Conservation (phyloP, 257 asterid genomes). For the Nicotiana attenuata region DNA sequence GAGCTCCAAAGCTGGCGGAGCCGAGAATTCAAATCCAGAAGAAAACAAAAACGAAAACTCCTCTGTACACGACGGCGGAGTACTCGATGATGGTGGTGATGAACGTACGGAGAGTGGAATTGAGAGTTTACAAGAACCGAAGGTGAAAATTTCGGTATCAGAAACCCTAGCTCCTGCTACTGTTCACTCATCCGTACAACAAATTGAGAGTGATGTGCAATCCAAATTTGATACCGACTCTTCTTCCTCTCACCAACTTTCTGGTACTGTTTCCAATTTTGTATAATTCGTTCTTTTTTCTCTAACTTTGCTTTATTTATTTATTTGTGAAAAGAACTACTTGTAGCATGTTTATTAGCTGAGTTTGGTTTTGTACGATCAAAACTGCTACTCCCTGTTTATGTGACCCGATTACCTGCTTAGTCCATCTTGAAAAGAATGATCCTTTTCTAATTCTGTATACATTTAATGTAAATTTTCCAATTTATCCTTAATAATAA, state of each 20-base stretch:
- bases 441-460: too few species aligned
- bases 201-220: neutral
- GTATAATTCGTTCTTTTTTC: neutral
- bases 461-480: too few species aligned
- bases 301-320: fast-evolving
- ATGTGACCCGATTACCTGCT: too few species aligned
- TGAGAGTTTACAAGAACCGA: neutral
- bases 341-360: neutral
- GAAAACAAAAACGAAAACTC: neutral
- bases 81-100: neutral
- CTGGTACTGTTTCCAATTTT: conserved; percentile 3
- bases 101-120: neutral
- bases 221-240: neutral
- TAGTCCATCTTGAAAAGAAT: too few species aligned
- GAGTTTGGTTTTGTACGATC: neutral
- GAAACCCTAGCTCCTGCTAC: neutral
- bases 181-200: neutral
- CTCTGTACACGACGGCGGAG: neutral
- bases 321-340: neutral
- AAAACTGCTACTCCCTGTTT: too few species aligned
- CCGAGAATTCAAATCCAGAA: neutral
- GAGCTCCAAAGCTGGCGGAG: neutral
- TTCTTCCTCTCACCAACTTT: conserved; percentile 4
- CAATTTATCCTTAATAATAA: too few species aligned
- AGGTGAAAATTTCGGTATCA: neutral